A percentile compares a stretch with the other conserved stretches of the same genome.
Evolutionary conservation across 352 stramenopile species (phyloP).

Genomic region (Achlya hypogyna): DNA sequence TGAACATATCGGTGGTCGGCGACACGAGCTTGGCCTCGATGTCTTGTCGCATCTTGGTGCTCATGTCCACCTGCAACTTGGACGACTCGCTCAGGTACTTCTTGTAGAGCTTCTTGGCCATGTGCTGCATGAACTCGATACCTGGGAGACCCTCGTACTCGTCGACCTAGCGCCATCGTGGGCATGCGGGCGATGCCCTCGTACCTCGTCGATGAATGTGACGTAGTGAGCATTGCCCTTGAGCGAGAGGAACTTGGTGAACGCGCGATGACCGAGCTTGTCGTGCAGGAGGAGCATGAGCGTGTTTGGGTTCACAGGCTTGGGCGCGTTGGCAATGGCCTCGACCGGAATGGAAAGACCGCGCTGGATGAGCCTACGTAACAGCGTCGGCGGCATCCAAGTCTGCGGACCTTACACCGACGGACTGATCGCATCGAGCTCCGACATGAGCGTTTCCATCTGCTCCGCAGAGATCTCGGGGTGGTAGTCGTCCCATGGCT

Average conservation of each 20-base stretch:
- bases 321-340: not conserved
- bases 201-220: slow-evolving; percentile 9
- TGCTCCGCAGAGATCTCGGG: not conserved
- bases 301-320: not conserved
- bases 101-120: slow-evolving; percentile 77
- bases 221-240: slow-evolving; percentile 11
- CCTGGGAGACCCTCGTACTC: slow-evolving; percentile 3
- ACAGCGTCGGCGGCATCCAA: not conserved
- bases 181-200: not conserved
- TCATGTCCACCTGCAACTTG: slow-evolving; percentile 79
- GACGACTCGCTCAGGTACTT: slow-evolving; percentile 74
- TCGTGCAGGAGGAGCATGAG: slow-evolving; percentile 15
- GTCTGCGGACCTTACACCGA: not conserved
- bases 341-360: not conserved
- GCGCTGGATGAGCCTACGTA: not conserved
- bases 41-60: slow-evolving; percentile 65
- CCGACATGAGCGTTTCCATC: not conserved
- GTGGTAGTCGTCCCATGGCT: slow-evolving; percentile 16
- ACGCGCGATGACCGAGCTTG: slow-evolving; percentile 12
- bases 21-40: slow-evolving; percentile 52
- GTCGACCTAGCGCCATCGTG: not conserved
- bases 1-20: slow-evolving; percentile 80
- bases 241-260: slow-evolving; percentile 12
- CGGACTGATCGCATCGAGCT: slow-evolving; percentile 7
- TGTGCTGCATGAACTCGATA: slow-evolving; percentile 68